A percentile compares a stretch with the other conserved stretches of the same genome.
These are phyloP conservation scores for Aureobasidium lini DNA, from an alignment of 2,329 filamentous ascomycete species.

Conservation along the genomic window DNA sequence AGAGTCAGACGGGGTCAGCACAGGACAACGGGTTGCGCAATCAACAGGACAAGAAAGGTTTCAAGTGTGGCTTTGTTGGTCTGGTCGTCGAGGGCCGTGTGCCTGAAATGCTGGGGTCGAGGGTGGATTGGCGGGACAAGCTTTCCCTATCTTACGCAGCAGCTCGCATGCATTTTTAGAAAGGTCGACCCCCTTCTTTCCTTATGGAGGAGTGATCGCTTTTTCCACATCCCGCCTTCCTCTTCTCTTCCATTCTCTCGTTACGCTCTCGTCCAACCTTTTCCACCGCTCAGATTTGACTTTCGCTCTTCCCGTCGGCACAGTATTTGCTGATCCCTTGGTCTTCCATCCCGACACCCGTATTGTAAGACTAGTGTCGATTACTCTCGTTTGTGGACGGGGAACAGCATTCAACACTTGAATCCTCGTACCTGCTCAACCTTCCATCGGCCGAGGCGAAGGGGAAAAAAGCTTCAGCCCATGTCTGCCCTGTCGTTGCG, in stretches of 20 bases:
- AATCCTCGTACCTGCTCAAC: background rate
- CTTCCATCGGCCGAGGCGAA: background rate
- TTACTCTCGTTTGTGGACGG: background rate
- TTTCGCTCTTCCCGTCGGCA: background rate
- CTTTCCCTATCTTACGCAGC: slow-evolving; percentile 12
- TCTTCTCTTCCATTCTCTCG: background rate
- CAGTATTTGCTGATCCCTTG: background rate
- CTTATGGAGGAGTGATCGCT: background rate
- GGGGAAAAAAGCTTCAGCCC: background rate
- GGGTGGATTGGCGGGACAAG: slow-evolving; percentile 1
- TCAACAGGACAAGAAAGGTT: background rate
- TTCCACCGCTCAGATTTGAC: background rate
- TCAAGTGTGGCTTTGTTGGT: background rate
- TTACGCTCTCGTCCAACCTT: background rate
- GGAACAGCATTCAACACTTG: background rate
- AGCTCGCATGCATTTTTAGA: slow-evolving; percentile 4
- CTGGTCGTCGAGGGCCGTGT: background rate
- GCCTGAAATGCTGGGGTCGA: background rate
- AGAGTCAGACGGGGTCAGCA: slow-evolving; percentile 7
- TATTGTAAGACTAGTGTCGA: slow-evolving; percentile 10
- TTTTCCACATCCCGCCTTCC: background rate
- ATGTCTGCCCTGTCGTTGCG: background rate
- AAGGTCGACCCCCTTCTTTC: background rate
- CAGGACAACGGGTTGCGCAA: slow-evolving; percentile 9
- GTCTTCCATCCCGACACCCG: background rate